Base-by-base conservation (phyloP, 495 filamentous ascomycete species). In the Halenospora varia region DNA sequence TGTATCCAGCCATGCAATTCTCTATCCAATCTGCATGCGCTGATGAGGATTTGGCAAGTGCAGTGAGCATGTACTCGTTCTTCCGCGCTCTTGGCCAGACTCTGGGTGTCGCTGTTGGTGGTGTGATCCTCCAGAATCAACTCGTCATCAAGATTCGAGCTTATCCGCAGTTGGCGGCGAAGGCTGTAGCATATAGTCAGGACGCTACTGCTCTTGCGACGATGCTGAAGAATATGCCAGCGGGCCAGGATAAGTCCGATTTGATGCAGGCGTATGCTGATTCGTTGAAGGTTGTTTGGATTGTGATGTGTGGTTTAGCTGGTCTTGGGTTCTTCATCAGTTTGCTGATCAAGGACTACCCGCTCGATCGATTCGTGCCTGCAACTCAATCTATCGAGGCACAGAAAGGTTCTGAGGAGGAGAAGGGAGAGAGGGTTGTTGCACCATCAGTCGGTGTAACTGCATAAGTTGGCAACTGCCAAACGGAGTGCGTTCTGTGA, bases 121-220 rank as follows among this genome's bases (percentile, higher is more conserved):
- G 77, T 1, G 70, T 73, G 13, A 72, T 80, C 26, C 87, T 87
- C 67, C 81, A 86, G 63, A 85, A 84, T 35, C 72, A 72, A 29
- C 77, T 87, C 70, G 66, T 65, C 11, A 35, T 44, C 0, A 77
- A 80, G 23, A 54, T 87, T 0, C 23, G 60, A 10, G 62, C 57
- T 6, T 74, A 80, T 17, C 65, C 75, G 2, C 67, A 63, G 8
- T 68, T 84, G 20, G 73, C 68, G 0, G 60, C 64, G 0, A 62
- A 68, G 42, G 83, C 83, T 4, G 70, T 57, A 10, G 66, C 68
- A 3, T 81, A 80, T 51, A 76, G 76, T 25, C 71, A 73, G 18
- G 79, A 88, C 68, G 82, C 84, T 0, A 76, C 82, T 0, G 75
- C 74, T 0, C 65, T 88, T 42, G 82, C 86, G 8, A 72, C 76